These are phyloP conservation scores for Bryum argenteum DNA, from an alignment of 225 moss, liverwort and hornwort species.

Conservation along the genomic window DNA sequence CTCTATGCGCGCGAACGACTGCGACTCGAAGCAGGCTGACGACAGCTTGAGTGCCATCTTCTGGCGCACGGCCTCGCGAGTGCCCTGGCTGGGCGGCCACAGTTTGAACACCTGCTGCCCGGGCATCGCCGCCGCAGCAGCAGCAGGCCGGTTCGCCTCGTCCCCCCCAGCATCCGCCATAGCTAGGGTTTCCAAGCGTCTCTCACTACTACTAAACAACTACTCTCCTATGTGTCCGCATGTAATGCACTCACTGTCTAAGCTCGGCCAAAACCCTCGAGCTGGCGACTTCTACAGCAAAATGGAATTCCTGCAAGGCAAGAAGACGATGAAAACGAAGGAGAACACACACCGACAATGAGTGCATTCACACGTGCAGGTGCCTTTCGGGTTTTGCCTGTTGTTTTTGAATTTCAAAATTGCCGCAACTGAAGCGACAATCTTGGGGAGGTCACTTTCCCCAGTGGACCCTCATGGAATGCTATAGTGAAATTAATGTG, in stretches of 20 bases:
- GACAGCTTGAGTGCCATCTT: slow-evolving; percentile 81
- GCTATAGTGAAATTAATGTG: no score
- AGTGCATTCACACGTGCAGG: neutral
- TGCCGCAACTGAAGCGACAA: neutral
- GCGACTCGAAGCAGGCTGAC: slow-evolving; percentile 56
- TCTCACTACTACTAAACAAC: neutral
- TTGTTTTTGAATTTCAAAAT: slow-evolving; percentile 22
- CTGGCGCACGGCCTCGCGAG: slow-evolving; percentile 80
- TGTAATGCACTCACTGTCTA: slow-evolving; percentile 20
- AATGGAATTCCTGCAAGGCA: neutral
- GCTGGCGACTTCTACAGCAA: neutral
- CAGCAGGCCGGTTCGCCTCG: slow-evolving; percentile 22
- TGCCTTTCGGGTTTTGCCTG: neutral
- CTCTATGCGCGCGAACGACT: slow-evolving; percentile 68
- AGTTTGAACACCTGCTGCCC: slow-evolving; percentile 55
- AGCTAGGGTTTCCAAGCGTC: slow-evolving; percentile 36
- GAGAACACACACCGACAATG: slow-evolving; percentile 8
- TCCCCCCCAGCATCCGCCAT: slow-evolving; percentile 42
- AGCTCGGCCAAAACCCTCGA: neutral
- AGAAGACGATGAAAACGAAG: neutral
- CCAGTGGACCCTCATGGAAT: no score
- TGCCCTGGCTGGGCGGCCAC: slow-evolving; percentile 87
- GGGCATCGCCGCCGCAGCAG: neutral
- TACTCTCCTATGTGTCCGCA: slow-evolving; percentile 28
- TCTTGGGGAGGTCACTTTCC: no score